Conservation (phyloP, 2,329 filamentous ascomycete species). For the Endothia cerciana region DNA sequence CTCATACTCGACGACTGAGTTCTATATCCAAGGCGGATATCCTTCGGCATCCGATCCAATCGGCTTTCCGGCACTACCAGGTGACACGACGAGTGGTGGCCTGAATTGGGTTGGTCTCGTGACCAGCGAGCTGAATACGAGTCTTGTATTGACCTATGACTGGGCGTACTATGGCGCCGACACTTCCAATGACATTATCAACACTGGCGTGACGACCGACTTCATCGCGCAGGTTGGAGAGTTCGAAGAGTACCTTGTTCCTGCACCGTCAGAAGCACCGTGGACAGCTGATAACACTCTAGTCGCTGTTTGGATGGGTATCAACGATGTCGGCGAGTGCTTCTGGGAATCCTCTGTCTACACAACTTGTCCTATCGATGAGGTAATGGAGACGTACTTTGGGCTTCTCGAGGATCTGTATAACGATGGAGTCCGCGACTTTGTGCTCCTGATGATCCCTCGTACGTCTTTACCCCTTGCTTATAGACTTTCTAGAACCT, state of each 20-base stretch:
- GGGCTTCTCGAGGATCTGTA: conserved; percentile 21
- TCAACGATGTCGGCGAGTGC: conserved; percentile 22
- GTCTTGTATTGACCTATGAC: conserved; percentile 20
- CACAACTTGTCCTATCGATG: conserved; percentile 15
- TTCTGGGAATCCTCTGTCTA: conserved; percentile 16
- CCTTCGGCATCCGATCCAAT: conserved; percentile 21
- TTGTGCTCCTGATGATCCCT: conserved; percentile 16
- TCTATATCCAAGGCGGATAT: conserved; percentile 24
- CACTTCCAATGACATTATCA: conserved; percentile 18
- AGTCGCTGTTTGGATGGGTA: conserved; percentile 18
- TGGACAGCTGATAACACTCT: conserved; percentile 14
- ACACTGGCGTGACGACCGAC: conserved; percentile 17
- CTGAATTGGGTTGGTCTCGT: conserved; percentile 23
- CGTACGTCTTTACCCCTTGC: background rate
- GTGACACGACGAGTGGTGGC: conserved; percentile 18
- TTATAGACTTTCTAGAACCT: background rate
- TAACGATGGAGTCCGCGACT: conserved; percentile 17
- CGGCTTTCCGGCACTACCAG: conserved; percentile 14
- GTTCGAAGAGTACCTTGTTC: conserved; percentile 18
- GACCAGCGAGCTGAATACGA: conserved; percentile 22
- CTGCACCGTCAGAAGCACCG: conserved; percentile 15
- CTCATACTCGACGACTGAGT: conserved; percentile 18
- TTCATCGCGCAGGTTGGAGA: conserved; percentile 22
- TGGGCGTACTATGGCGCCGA: conserved; percentile 25
- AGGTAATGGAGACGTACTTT: conserved; percentile 21